Percentiles rank a stretch among this genome's conserved stretches.
Conservation (phyloP, 345 rosid genomes). For the Stellera chamaejasme region DNA sequence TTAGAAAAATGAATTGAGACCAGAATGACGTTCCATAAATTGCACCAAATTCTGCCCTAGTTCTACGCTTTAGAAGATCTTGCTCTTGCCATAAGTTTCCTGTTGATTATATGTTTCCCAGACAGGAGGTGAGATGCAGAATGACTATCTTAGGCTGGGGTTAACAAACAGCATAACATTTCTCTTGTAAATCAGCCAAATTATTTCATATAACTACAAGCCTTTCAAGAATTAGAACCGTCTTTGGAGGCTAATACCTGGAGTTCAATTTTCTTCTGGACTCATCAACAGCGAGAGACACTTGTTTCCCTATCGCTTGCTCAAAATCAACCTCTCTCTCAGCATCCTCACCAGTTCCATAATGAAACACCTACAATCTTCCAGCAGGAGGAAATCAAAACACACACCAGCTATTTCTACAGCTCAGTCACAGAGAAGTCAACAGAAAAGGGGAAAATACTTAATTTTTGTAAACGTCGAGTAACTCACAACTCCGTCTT, state of each 20-base stretch:
- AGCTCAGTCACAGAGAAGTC: not conserved
- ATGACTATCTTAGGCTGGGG: too few relatives aligned
- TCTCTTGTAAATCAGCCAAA: not conserved
- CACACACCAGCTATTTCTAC: not conserved
- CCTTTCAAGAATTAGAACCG: too few relatives aligned
- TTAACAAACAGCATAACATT: too few relatives aligned
- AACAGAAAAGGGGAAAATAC: too few relatives aligned
- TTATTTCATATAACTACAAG: too few relatives aligned
- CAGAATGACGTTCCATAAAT: not conserved
- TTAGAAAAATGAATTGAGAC: too few relatives aligned
- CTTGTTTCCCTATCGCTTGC: conserved; percentile 36
- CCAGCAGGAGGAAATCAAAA: not conserved
- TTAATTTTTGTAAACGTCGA: not conserved
- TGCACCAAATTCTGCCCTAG: not conserved
- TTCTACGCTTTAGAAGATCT: too few relatives aligned
- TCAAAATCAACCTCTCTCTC: conserved; percentile 24
- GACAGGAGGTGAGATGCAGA: not conserved
- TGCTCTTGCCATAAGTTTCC: not conserved
- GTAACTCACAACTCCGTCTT: conserved; percentile 48
- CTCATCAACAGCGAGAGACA: conserved; percentile 52
- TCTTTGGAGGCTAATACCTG: conserved; percentile 26
- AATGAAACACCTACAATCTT: conserved; percentile 54
- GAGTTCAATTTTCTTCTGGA: conserved; percentile 64
- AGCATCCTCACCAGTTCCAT: conserved; percentile 42
- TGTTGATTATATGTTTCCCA: not conserved